Percentiles rank a stretch among this genome's conserved stretches.
phyloP scores from a whole-genome alignment of 768 basidiomycete genomes.

The Collybiopsis confluens region DNA sequence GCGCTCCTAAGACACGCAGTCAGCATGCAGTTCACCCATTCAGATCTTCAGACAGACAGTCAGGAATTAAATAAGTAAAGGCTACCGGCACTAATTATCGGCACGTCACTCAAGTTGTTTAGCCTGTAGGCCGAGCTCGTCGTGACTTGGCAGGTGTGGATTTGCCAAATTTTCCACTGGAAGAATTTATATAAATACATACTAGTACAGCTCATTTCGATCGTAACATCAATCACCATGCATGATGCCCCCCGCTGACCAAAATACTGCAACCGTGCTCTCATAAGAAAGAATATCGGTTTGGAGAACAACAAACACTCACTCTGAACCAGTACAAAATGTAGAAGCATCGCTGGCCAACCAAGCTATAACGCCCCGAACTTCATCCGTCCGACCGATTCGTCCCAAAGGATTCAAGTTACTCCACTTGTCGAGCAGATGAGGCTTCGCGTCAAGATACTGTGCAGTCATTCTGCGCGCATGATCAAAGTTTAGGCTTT shows the following conservation, averaged over 20 bases:
- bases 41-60: too few relatives aligned
- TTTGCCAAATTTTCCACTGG: too few relatives aligned
- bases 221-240: conserved; percentile 43
- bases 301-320: conserved; percentile 26
- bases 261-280: too few relatives aligned
- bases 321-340: conserved; percentile 84
- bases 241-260: conserved; percentile 59
- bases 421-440: conserved; percentile 65
- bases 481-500: neutral
- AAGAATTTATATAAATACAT: too few relatives aligned
- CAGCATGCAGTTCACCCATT: too few relatives aligned
- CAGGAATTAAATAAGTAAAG: too few relatives aligned
- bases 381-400: conserved; percentile 67
- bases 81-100: too few relatives aligned
- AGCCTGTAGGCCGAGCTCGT: too few relatives aligned
- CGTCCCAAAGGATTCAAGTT: conserved; percentile 65
- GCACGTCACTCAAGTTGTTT: too few relatives aligned
- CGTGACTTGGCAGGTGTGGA: too few relatives aligned
- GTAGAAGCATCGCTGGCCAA: conserved; percentile 72
- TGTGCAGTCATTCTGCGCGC: conserved; percentile 67
- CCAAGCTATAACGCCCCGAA: conserved; percentile 70
- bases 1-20: too few relatives aligned
- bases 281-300: too few relatives aligned
- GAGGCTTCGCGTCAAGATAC: conserved; percentile 61
- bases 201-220: conserved; percentile 1